These are phyloP conservation scores for Saccharomyces paradoxus DNA, from an alignment of 805 yeast genomes.

Conservation along the genomic window DNA sequence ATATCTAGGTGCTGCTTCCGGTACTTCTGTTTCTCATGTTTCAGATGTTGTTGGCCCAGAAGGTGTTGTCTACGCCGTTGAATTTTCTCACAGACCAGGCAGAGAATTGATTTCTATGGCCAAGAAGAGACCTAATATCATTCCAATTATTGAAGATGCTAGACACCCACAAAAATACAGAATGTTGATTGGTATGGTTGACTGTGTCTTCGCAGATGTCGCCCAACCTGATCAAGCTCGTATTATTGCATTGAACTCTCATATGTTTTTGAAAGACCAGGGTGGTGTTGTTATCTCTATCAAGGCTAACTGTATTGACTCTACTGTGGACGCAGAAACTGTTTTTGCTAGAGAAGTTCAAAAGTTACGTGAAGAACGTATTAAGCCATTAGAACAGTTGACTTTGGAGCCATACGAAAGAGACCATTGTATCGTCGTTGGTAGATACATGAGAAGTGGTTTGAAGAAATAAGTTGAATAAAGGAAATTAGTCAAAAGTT, in stretches of 20 bases:
- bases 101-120: slow-evolving; percentile 99
- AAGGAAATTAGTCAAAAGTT: neutral
- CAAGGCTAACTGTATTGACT: slow-evolving; percentile 99
- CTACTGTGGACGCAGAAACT: slow-evolving; percentile 98
- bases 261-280: slow-evolving; percentile 93
- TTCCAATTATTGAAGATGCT: slow-evolving; percentile 98
- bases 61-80: slow-evolving; percentile 97
- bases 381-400: slow-evolving; percentile 96
- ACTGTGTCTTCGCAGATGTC: slow-evolving; percentile 97
- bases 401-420: slow-evolving; percentile 99
- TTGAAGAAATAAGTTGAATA: slow-evolving; percentile 29
- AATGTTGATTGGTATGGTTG: slow-evolving; percentile 98
- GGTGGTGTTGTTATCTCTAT: slow-evolving; percentile 98
- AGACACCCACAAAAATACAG: slow-evolving; percentile 99
- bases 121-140: slow-evolving; percentile 98
- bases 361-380: slow-evolving; percentile 96
- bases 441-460: slow-evolving; percentile 91
- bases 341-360: slow-evolving; percentile 99
- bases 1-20: slow-evolving; percentile 98
- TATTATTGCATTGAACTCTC: slow-evolving; percentile 96
- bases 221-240: slow-evolving; percentile 99
- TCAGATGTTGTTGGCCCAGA: slow-evolving; percentile 98
- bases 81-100: slow-evolving; percentile 99
- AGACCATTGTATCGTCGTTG: slow-evolving; percentile 98
- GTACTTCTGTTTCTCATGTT: slow-evolving; percentile 98